A percentile compares a stretch with the other conserved stretches of the same genome.
Evolutionary conservation across 495 filamentous ascomycete genomes (phyloP).

Genomic region (Polyplosphaeria fusca): DNA sequence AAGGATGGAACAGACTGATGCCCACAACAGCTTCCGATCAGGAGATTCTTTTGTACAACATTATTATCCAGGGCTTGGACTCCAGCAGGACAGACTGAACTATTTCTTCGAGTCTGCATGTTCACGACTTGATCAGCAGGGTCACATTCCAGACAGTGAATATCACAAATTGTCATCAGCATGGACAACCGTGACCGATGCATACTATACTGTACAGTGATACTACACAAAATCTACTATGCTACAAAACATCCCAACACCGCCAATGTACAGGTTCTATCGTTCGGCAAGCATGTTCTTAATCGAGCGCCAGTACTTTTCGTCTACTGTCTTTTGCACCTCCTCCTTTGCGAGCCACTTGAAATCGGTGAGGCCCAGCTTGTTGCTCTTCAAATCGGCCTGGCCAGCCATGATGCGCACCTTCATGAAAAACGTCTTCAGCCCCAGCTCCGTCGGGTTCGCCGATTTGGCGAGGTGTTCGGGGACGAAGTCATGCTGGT

Average conservation of each 20-base stretch:
- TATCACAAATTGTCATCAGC: too few relatives aligned
- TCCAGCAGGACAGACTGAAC: too few relatives aligned
- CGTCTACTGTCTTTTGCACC: slow-evolving; percentile 59
- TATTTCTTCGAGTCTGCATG: too few relatives aligned
- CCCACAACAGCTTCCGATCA: too few relatives aligned
- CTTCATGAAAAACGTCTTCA: slow-evolving; percentile 95
- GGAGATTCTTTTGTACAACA: too few relatives aligned
- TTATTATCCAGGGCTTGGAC: too few relatives aligned
- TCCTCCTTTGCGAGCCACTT: slow-evolving; percentile 92
- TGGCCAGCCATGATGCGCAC: slow-evolving; percentile 95
- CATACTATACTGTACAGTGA: slow-evolving; percentile 39
- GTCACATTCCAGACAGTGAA: too few relatives aligned
- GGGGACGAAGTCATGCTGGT: slow-evolving; percentile 50
- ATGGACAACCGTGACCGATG: too few relatives aligned
- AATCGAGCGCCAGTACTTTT: slow-evolving; percentile 67
- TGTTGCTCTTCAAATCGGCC: slow-evolving; percentile 71
- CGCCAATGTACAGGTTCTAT: slow-evolving; percentile 36
- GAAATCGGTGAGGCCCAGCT: slow-evolving; percentile 72
- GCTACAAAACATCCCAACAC: not conserved
- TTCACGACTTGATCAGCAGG: too few relatives aligned
- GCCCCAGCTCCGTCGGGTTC: slow-evolving; percentile 46
- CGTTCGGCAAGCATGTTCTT: slow-evolving; percentile 76
- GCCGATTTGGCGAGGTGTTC: slow-evolving; percentile 43
- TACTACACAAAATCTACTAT: not conserved
- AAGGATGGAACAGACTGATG: too few relatives aligned